These are phyloP conservation scores for Thozetella sp. DNA, from an alignment of 495 filamentous ascomycete species.

Conservation along the genomic window DNA sequence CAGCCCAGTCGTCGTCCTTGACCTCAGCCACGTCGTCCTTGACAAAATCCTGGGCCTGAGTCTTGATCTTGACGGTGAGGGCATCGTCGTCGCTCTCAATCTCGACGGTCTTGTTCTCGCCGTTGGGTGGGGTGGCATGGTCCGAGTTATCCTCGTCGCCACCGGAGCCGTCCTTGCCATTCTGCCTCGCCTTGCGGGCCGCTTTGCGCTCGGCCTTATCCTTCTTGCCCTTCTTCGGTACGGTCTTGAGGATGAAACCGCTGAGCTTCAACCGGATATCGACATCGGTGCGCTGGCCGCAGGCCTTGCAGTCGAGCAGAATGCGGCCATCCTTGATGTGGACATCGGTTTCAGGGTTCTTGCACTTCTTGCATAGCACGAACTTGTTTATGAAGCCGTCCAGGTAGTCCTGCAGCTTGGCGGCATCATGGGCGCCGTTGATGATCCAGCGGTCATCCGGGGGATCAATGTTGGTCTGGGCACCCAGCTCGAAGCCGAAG, in stretches of 20 bases:
- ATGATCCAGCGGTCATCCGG: conserved; percentile 99
- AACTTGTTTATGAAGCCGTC: conserved; percentile 98
- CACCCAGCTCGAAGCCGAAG: conserved; percentile 98
- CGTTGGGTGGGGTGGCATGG: conserved; percentile 65
- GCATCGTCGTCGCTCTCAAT: conserved; percentile 91
- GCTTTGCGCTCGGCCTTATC: conserved; percentile 93
- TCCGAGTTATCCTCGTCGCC: conserved; percentile 74
- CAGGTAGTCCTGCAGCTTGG: conserved; percentile 96
- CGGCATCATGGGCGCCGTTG: conserved; percentile 94
- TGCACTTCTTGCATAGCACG: conserved; percentile 98
- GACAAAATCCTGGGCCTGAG: conserved; percentile 74
- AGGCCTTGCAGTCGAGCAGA: conserved; percentile 95
- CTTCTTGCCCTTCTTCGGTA: conserved; percentile 87
- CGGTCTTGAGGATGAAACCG: conserved; percentile 96
- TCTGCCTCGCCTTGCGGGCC: conserved; percentile 80
- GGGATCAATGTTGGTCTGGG: conserved; percentile 96
- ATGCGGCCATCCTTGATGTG: conserved; percentile 91
- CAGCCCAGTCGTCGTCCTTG: conserved; percentile 90
- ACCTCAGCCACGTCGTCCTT: conserved; percentile 51
- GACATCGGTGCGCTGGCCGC: conserved; percentile 87
- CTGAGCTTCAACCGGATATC: conserved; percentile 94
- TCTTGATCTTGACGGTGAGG: conserved; percentile 85
- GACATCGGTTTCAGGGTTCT: conserved; percentile 98
- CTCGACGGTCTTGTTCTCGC: conserved; percentile 65
- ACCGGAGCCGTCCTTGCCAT: conserved; percentile 67